Conservation (phyloP, 176 grass and related monocot species). For the Puccinellia tenuiflora region DNA sequence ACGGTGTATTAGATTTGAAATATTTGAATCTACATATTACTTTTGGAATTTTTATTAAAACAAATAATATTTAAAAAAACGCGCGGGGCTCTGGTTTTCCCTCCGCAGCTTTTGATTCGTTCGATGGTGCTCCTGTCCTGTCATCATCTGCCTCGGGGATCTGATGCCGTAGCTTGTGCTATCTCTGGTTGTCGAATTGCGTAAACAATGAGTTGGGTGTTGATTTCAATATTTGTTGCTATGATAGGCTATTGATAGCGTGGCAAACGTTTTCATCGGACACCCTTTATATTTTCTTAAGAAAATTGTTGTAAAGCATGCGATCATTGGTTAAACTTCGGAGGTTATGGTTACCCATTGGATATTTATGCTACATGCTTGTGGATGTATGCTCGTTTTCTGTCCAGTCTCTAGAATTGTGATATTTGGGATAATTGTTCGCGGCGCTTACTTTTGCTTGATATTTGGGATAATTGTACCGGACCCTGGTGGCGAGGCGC, state of each 20-base stretch:
- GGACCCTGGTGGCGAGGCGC: not conserved
- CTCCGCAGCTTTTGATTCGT: not conserved
- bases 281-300: not conserved
- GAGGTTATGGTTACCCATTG: too few species aligned
- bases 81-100: not conserved
- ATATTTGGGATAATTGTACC: too few species aligned
- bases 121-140: not conserved
- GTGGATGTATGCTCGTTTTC: not conserved
- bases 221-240: not conserved
- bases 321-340: not conserved
- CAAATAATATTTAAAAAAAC: too few species aligned
- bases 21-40: too few species aligned
- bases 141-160: not conserved
- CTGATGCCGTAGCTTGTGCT: not conserved
- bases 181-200: not conserved
- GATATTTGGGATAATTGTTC: not conserved
- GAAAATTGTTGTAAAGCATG: not conserved
- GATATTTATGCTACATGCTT: not conserved
- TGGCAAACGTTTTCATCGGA: not conserved
- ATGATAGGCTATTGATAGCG: too few species aligned
- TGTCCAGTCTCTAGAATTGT: not conserved
- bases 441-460: slow-evolving; percentile 9
- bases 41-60: too few species aligned
- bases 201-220: not conserved
- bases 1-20: too few species aligned